These are phyloP conservation scores for Dillenia turbinata DNA, from an alignment of 164 flowering plant species.

Conservation along the genomic window DNA sequence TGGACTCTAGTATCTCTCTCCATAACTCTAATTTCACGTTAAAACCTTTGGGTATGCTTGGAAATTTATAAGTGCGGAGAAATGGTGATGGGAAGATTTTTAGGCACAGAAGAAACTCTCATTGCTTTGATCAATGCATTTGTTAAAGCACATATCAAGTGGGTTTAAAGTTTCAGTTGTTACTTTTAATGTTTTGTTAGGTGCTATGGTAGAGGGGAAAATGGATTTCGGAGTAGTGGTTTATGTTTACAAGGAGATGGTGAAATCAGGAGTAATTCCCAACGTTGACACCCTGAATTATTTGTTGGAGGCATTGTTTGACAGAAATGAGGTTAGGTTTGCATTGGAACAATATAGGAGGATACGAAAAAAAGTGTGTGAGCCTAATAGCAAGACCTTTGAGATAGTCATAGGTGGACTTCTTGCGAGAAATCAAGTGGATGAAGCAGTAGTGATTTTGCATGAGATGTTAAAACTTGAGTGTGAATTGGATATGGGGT, in stretches of 20 bases:
- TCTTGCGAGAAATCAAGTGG: constrained; percentile 24
- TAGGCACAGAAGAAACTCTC: constrained; percentile 29
- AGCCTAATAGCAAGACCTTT: constrained; percentile 52
- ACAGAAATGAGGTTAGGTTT: constrained; percentile 25
- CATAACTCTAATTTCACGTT: too few species aligned
- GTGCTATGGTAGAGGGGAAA: constrained; percentile 42
- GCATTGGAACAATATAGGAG: constrained; percentile 63
- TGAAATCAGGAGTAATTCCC: constrained; percentile 56
- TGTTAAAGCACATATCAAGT: constrained; percentile 29
- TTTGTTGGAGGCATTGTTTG: constrained; percentile 52
- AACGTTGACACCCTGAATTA: constrained; percentile 52
- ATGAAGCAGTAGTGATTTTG: constrained; percentile 37
- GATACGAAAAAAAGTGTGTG: constrained; percentile 59
- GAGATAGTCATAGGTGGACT: constrained; percentile 50
- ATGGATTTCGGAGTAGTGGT: constrained; percentile 40
- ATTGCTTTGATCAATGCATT: constrained; percentile 32
- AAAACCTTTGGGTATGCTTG: constrained; percentile 62
- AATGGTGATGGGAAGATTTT: constrained; percentile 42
- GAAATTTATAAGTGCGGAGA: constrained; percentile 36
- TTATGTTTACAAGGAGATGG: constrained; percentile 76
- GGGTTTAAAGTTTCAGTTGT: constrained; percentile 33
- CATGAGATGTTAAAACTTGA: constrained; percentile 36
- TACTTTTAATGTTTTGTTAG: constrained; percentile 38
- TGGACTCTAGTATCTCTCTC: too few species aligned
- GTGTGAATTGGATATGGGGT: constrained; percentile 27